Evolutionary conservation across 805 yeast genomes (phyloP).

Genomic region (Nakazawaea wyomingensis): DNA sequence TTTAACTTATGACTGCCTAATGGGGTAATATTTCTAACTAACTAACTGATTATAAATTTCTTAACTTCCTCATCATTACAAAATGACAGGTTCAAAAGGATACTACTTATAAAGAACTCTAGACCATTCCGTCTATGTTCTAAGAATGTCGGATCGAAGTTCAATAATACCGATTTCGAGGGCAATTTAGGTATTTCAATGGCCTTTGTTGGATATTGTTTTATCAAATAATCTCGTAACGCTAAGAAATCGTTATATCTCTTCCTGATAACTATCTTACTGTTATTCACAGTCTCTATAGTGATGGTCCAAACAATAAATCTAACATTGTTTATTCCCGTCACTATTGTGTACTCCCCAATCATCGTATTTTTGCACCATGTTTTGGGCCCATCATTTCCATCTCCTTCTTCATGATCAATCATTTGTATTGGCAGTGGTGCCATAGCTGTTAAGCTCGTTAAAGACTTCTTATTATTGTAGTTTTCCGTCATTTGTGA

Average conservation of each 20-base stretch:
- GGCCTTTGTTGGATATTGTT: slow-evolving; percentile 29
- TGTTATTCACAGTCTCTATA: slow-evolving; percentile 23
- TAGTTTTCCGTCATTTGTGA: not conserved
- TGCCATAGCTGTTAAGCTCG: slow-evolving; percentile 21
- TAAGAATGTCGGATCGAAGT: slow-evolving; percentile 40
- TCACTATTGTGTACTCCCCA: slow-evolving; percentile 27
- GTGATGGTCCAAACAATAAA: slow-evolving; percentile 24
- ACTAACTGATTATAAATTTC: slow-evolving; percentile 27
- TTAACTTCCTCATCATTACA: slow-evolving; percentile 34
- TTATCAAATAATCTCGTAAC: slow-evolving; percentile 35
- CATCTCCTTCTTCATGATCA: slow-evolving; percentile 24
- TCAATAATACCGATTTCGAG: slow-evolving; percentile 40
- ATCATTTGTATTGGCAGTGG: slow-evolving; percentile 37
- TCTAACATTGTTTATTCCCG: slow-evolving; percentile 21
- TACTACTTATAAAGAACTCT: slow-evolving; percentile 54
- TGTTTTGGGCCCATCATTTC: not conserved
- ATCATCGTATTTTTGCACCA: slow-evolving; percentile 28
- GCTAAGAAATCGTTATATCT: slow-evolving; percentile 61
- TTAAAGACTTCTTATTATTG: slow-evolving; percentile 1
- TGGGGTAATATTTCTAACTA: not conserved
- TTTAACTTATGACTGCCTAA: not conserved
- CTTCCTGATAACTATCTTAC: slow-evolving; percentile 44
- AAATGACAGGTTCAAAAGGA: slow-evolving; percentile 44
- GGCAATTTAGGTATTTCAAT: slow-evolving; percentile 46
- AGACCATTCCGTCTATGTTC: slow-evolving; percentile 51